These are phyloP conservation scores for Metschnikowia shivogae DNA, from an alignment of 805 yeast genomes.

Conservation along the genomic window DNA sequence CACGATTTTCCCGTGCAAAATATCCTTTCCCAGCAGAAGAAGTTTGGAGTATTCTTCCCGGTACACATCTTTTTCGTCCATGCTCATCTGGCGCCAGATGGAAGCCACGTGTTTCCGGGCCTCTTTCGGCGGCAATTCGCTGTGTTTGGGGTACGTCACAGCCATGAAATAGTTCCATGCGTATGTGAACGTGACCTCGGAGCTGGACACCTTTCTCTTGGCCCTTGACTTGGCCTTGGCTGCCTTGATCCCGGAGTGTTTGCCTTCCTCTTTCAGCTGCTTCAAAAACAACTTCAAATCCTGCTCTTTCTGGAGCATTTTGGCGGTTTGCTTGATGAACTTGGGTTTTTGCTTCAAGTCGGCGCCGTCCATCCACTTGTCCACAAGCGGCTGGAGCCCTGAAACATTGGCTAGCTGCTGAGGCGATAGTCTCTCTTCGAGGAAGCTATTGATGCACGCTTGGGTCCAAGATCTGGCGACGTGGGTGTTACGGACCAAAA, in stretches of 20 bases:
- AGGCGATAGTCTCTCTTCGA: slow-evolving; percentile 5
- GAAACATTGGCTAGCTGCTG: neutral
- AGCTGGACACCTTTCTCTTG: slow-evolving; percentile 4
- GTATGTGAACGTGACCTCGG: slow-evolving; percentile 25
- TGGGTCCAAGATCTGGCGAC: slow-evolving; percentile 22
- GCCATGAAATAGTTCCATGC: slow-evolving; percentile 36
- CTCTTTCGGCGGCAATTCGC: slow-evolving; percentile 13
- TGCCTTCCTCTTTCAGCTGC: slow-evolving; percentile 23
- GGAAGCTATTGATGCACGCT: slow-evolving; percentile 4
- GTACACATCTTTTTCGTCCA: slow-evolving; percentile 26
- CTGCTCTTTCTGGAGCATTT: slow-evolving; percentile 12
- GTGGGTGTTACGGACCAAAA: slow-evolving; percentile 17
- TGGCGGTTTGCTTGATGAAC: slow-evolving; percentile 10
- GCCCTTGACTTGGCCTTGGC: neutral
- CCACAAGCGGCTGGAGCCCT: slow-evolving; percentile 11
- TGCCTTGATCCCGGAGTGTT: neutral
- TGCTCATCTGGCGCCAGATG: slow-evolving; percentile 25
- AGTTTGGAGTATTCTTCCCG: slow-evolving; percentile 27
- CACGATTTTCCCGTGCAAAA: slow-evolving; percentile 27
- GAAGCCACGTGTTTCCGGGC: slow-evolving; percentile 15
- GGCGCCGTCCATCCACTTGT: slow-evolving; percentile 17
- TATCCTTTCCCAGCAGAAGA: slow-evolving; percentile 26
- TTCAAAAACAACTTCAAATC: slow-evolving; percentile 20
- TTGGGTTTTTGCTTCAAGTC: slow-evolving; percentile 12
- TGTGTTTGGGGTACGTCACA: slow-evolving; percentile 15